These are phyloP conservation scores for Xerocomus nothofagi DNA, from an alignment of 1,284 basidiomycete species.

Conservation along the genomic window DNA sequence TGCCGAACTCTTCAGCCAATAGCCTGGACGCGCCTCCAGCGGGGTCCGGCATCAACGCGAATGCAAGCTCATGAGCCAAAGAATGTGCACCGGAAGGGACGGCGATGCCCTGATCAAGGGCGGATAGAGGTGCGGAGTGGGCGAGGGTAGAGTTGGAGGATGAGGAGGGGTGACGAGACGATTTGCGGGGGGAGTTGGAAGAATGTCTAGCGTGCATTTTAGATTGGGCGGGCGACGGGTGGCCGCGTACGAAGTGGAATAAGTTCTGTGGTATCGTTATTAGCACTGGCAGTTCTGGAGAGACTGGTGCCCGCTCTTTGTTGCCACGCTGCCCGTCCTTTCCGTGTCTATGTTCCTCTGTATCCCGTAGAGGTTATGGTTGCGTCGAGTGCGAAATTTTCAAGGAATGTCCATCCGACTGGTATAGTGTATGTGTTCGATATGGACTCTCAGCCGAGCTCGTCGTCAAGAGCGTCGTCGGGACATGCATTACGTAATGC, in stretches of 20 bases:
- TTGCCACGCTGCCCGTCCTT: constrained; percentile 9
- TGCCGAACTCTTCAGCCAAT: constrained; percentile 80
- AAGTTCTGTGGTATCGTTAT: constrained; percentile 8
- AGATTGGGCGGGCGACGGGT: neutral
- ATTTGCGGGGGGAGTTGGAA: constrained; percentile 31
- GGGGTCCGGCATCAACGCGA: constrained; percentile 81
- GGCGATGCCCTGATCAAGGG: constrained; percentile 33
- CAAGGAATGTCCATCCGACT: constrained; percentile 33
- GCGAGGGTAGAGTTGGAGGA: constrained; percentile 18
- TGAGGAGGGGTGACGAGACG: constrained; percentile 32
- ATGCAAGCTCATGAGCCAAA: constrained; percentile 78
- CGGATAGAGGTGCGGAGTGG: constrained; percentile 31
- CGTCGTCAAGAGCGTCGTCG: constrained; percentile 1
- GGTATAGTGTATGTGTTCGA: constrained; percentile 13
- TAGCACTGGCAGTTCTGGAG: constrained; percentile 6
- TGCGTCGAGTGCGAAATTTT: constrained; percentile 11
- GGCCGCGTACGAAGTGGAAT: constrained; percentile 8
- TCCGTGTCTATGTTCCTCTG: constrained; percentile 6
- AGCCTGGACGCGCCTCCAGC: constrained; percentile 62
- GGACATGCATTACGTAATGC: constrained; percentile 23
- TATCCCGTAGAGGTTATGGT: constrained; percentile 2
- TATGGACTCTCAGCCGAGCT: neutral
- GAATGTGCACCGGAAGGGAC: constrained; percentile 49
- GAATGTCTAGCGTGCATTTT: constrained; percentile 32
- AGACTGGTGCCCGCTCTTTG: constrained; percentile 4